phyloP scores from a whole-genome alignment of 202 grass and related monocot species.

The Cymbopogon flexuosus region DNA sequence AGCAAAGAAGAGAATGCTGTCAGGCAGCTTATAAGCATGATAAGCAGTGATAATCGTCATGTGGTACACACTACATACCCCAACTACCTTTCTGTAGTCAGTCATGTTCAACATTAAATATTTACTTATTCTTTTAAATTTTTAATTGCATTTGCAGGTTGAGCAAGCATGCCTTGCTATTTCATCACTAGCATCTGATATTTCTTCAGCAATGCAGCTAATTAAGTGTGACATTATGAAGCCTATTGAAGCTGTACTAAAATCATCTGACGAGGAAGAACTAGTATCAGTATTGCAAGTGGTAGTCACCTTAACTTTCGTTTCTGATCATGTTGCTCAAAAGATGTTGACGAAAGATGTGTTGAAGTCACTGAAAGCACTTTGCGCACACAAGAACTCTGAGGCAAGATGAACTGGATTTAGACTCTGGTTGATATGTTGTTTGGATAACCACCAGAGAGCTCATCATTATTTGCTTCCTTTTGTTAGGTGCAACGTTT shows the following conservation, averaged over 20 bases:
- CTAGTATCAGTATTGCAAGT: constrained; percentile 90
- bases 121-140: constrained; percentile 8
- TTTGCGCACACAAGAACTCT: constrained; percentile 85
- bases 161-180: constrained; percentile 93
- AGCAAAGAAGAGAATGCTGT: constrained; percentile 96
- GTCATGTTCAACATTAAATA: not conserved
- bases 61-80: constrained; percentile 47
- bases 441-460: constrained; percentile 16
- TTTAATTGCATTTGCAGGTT: constrained; percentile 49
- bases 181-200: constrained; percentile 81
- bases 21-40: constrained; percentile 92
- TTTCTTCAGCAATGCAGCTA: constrained; percentile 74
- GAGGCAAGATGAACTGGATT: constrained; percentile 61
- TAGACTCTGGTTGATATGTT: constrained; percentile 43
- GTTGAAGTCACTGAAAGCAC: constrained; percentile 82
- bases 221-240: constrained; percentile 97
- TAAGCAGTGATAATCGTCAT: constrained; percentile 88
- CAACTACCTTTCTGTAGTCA: not conserved
- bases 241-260: constrained; percentile 87
- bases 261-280: constrained; percentile 81
- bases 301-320: constrained; percentile 87
- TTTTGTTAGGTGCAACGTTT: constrained; percentile 89
- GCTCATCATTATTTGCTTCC: constrained; percentile 41
- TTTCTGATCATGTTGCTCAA: constrained; percentile 92
- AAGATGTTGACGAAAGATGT: constrained; percentile 91